These are phyloP conservation scores for Colletotrichum limetticola DNA, from an alignment of 2,329 filamentous ascomycete genomes.

Conservation along the genomic window DNA sequence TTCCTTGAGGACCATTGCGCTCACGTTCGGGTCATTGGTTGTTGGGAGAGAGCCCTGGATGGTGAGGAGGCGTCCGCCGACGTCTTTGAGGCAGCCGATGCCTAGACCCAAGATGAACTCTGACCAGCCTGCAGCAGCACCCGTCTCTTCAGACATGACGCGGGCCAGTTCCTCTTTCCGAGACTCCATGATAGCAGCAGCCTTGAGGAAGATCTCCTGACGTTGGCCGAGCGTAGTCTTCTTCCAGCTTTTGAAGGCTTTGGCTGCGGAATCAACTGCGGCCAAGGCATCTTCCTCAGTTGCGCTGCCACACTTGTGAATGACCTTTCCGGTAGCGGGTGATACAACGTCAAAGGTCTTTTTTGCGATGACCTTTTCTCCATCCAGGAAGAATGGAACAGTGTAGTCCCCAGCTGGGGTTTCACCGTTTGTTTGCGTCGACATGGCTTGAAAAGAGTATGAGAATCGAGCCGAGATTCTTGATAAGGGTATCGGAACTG, in stretches of 20 bases:
- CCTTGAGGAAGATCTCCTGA: slow-evolving; percentile 70
- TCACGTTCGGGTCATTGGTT: slow-evolving; percentile 55
- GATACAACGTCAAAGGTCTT: slow-evolving; percentile 67
- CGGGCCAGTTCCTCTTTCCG: slow-evolving; percentile 63
- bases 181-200: slow-evolving; percentile 66
- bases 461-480: background rate
- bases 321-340: slow-evolving; percentile 62
- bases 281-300: slow-evolving; percentile 63
- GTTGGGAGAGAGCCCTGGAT: slow-evolving; percentile 46
- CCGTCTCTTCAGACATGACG: slow-evolving; percentile 60
- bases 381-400: slow-evolving; percentile 56
- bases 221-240: slow-evolving; percentile 66
- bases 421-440: slow-evolving; percentile 11
- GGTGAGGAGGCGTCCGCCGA: slow-evolving; percentile 49
- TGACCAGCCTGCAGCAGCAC: slow-evolving; percentile 39
- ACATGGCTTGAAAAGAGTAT: slow-evolving; percentile 17
- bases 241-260: slow-evolving; percentile 72
- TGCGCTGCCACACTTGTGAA: slow-evolving; percentile 66
- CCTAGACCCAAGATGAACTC: slow-evolving; percentile 48
- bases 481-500: background rate
- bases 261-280: slow-evolving; percentile 60
- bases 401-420: slow-evolving; percentile 11
- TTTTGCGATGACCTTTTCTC: slow-evolving; percentile 55
- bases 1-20: slow-evolving; percentile 71
- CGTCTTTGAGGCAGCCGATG: slow-evolving; percentile 48